These are phyloP conservation scores for Hyaloscypha bicolor DNA, from an alignment of 495 filamentous ascomycete species.

Conservation along the genomic window DNA sequence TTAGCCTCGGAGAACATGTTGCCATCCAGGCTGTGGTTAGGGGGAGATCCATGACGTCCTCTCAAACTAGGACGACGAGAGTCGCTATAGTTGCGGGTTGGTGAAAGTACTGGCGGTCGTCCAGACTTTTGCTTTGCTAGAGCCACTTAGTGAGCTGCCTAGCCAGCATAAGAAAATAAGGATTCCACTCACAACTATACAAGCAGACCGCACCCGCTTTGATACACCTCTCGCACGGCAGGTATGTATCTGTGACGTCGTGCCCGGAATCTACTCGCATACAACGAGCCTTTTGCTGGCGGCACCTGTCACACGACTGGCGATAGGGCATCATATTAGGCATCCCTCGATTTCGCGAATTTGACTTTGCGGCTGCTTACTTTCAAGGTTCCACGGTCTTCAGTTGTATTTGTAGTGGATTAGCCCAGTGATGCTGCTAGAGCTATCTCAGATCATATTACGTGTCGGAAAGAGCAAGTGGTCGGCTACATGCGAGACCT, in stretches of 20 bases:
- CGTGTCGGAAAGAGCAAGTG: too few relatives aligned
- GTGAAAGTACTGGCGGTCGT: neutral
- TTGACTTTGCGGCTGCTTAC: too few relatives aligned
- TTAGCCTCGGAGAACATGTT: neutral
- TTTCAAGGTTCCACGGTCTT: too few relatives aligned
- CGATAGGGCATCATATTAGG: neutral
- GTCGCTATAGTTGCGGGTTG: neutral
- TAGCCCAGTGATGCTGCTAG: too few relatives aligned
- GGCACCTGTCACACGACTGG: neutral
- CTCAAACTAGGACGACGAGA: constrained; percentile 1
- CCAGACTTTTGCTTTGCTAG: neutral
- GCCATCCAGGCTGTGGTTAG: neutral
- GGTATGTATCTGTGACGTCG: neutral
- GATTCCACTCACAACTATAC: neutral
- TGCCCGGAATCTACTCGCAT: neutral
- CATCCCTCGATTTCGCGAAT: too few relatives aligned
- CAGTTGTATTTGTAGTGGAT: too few relatives aligned
- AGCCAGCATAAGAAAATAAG: neutral
- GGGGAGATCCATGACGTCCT: neutral
- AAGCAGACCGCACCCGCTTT: neutral
- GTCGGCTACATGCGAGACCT: too few relatives aligned
- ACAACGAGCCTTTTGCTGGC: neutral
- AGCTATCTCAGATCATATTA: too few relatives aligned
- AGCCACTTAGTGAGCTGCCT: neutral
- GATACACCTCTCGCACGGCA: neutral